phyloP scores from a whole-genome alignment of 2,329 filamentous ascomycete species.

The Cladosporium sp. region DNA sequence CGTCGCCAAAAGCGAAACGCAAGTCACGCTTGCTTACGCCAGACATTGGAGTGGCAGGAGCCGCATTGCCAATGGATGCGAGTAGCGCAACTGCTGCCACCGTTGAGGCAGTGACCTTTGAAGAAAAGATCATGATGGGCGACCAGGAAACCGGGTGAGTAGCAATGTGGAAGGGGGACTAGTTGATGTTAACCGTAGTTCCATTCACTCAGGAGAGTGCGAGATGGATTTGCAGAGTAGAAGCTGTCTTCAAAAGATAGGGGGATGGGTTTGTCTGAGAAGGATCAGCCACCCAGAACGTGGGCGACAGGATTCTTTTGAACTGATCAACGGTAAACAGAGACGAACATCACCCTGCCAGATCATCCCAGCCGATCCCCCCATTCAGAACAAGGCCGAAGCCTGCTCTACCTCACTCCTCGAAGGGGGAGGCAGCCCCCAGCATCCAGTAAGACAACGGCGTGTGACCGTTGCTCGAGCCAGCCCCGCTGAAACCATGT shows the following conservation, averaged over 20 bases:
- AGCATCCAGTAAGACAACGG: slow-evolving; percentile 11
- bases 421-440: not conserved
- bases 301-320: slow-evolving; percentile 7
- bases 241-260: not conserved
- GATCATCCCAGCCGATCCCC: slow-evolving; percentile 3
- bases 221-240: not conserved
- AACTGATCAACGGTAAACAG: slow-evolving; percentile 4
- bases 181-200: not conserved
- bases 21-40: slow-evolving; percentile 16
- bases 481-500: slow-evolving; percentile 11
- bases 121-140: slow-evolving; percentile 20
- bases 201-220: slow-evolving; percentile 1
- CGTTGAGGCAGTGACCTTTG: slow-evolving; percentile 13
- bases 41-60: slow-evolving; percentile 20
- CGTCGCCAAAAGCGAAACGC: slow-evolving; percentile 44
- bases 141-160: not conserved
- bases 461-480: slow-evolving; percentile 12
- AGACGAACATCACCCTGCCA: not conserved
- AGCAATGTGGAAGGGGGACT: not conserved
- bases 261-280: slow-evolving; percentile 5
- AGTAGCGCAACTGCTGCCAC: slow-evolving; percentile 24
- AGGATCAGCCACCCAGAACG: not conserved
- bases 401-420: not conserved
- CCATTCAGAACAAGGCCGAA: not conserved
- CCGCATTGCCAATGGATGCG: slow-evolving; percentile 19